A percentile compares a stretch with the other conserved stretches of the same genome.
Evolutionary conservation across 306 rosid genomes (phyloP).

Genomic region (Pterocarpus santalinus): DNA sequence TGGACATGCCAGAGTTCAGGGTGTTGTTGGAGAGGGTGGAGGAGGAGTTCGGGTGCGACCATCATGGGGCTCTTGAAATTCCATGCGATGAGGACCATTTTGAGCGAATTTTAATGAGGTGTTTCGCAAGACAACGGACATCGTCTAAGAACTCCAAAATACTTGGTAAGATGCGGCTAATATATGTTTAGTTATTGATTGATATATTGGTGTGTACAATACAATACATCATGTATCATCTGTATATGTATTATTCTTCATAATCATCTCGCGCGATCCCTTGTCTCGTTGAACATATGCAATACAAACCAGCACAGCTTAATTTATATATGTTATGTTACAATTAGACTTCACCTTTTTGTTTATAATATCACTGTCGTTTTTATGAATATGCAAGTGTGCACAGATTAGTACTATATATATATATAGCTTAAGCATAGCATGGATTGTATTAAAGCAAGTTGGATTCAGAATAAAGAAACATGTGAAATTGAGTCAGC

Average conservation of each 20-base stretch:
- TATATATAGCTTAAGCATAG: background rate
- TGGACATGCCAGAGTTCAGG: slow-evolving; percentile 60
- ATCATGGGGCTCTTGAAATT: slow-evolving; percentile 57
- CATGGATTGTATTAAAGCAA: background rate
- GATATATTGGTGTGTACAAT: background rate
- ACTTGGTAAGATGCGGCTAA: background rate
- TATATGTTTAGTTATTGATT: background rate
- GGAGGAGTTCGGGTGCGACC: slow-evolving; percentile 63
- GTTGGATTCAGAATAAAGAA: background rate
- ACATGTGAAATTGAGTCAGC: background rate
- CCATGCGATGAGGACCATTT: slow-evolving; percentile 73
- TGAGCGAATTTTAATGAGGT: slow-evolving; percentile 42
- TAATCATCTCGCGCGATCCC: background rate
- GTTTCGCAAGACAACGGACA: slow-evolving; percentile 30
- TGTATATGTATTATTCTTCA: no score
- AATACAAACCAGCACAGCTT: background rate
- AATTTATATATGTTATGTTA: no score
- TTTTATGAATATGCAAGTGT: no score
- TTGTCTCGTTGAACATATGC: background rate
- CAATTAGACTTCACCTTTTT: no score
- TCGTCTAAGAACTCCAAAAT: slow-evolving; percentile 34
- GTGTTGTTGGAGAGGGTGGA: slow-evolving; percentile 60
- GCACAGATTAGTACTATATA: background rate
- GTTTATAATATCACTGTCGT: no score
- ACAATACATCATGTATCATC: background rate